phyloP scores from a whole-genome alignment of 768 basidiomycete genomes.

The Tulasnella sp. region DNA sequence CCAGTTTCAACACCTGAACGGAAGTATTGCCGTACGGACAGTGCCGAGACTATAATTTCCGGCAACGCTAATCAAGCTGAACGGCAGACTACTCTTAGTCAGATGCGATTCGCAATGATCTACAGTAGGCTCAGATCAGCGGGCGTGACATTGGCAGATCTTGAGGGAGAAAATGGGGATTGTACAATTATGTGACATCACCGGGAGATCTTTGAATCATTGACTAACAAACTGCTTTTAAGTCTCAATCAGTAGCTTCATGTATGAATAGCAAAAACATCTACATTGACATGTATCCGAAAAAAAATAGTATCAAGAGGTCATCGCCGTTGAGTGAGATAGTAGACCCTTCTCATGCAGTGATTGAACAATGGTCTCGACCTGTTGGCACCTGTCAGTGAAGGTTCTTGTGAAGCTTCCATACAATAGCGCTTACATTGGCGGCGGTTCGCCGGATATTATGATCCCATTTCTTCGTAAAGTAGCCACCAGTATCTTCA shows the following conservation, averaged over 20 bases:
- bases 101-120: slow-evolving; percentile 24
- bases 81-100: slow-evolving; percentile 17
- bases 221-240: neutral
- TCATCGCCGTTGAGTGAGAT: slow-evolving; percentile 39
- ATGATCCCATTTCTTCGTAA: slow-evolving; percentile 93
- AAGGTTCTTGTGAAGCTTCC: slow-evolving; percentile 4
- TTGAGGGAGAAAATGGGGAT: neutral
- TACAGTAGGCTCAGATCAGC: slow-evolving; percentile 6
- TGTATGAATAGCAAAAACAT: too few relatives aligned
- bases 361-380: slow-evolving; percentile 77
- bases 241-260: too few relatives aligned
- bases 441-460: slow-evolving; percentile 82
- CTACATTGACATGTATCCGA: too few relatives aligned
- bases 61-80: slow-evolving; percentile 36
- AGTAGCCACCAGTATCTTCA: slow-evolving; percentile 77
- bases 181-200: slow-evolving; percentile 6
- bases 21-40: slow-evolving; percentile 40
- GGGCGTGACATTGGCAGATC: neutral
- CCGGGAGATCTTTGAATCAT: slow-evolving; percentile 8
- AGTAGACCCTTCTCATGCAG: slow-evolving; percentile 61
- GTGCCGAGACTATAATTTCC: slow-evolving; percentile 42
- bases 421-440: slow-evolving; percentile 46
- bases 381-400: slow-evolving; percentile 32
- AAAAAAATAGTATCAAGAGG: slow-evolving; percentile 31
- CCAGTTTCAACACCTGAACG: slow-evolving; percentile 35